phyloP scores from a whole-genome alignment of 305 asterid genomes.

The Stenogyne calaminthoides region DNA sequence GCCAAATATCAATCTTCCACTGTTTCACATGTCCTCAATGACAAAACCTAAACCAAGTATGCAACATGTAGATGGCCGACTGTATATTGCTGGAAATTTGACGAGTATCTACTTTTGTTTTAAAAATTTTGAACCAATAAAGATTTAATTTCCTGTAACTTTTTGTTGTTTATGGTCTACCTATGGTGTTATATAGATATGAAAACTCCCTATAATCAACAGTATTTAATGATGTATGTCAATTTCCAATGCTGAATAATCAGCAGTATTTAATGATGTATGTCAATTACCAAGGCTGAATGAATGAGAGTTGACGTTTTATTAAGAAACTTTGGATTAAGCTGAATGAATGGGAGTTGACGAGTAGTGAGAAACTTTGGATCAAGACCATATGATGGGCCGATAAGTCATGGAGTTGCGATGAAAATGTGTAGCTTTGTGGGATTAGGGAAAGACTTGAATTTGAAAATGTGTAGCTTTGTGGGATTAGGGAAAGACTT shows the following conservation, averaged over 20 bases:
- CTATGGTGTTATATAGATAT: not conserved
- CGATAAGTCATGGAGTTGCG: not conserved
- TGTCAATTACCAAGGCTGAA: too few relatives aligned
- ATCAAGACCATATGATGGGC: not conserved
- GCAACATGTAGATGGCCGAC: too few relatives aligned
- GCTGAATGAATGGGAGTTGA: too few relatives aligned
- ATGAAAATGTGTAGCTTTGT: not conserved
- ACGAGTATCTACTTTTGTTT: conserved; percentile 2
- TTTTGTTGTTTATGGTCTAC: not conserved
- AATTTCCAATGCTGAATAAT: not conserved
- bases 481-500: not conserved
- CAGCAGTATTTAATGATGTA: too few relatives aligned
- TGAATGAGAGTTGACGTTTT: not conserved
- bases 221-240: too few relatives aligned
- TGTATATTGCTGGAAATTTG: not conserved
- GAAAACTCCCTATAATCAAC: not conserved
- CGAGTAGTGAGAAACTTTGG: not conserved
- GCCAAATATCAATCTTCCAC: too few relatives aligned
- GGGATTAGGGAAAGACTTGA: not conserved
- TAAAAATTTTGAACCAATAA: not conserved
- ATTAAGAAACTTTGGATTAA: too few relatives aligned
- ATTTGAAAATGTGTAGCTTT: not conserved
- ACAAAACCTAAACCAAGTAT: too few relatives aligned
- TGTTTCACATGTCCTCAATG: too few relatives aligned
- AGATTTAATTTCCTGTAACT: not conserved